Evolutionary conservation across 345 rosid genomes (phyloP).

Genomic region (Camelina neglecta): DNA sequence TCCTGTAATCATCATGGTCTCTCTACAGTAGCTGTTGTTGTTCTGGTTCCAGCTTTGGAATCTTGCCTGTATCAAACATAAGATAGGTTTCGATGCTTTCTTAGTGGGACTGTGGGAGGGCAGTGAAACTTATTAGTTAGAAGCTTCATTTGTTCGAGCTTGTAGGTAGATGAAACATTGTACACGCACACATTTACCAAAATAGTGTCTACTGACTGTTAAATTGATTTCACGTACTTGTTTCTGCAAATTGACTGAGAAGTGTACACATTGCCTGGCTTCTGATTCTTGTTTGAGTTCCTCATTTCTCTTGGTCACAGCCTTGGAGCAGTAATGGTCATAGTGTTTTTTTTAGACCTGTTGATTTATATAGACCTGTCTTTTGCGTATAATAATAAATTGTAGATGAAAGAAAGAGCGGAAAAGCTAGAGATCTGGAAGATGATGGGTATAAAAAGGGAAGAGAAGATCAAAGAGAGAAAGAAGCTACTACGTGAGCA

Average conservation of each 20-base stretch:
- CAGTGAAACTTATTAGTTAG: constrained; percentile 1
- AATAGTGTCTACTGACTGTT: background rate
- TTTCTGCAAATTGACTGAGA: constrained; percentile 1
- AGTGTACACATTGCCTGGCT: background rate
- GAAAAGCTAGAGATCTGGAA: constrained; percentile 87
- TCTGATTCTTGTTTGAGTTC: constrained; percentile 9
- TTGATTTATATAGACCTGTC: too few relatives aligned
- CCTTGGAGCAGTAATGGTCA: background rate
- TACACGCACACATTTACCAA: background rate
- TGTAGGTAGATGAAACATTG: constrained; percentile 9
- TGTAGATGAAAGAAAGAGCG: background rate
- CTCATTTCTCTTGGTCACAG: background rate
- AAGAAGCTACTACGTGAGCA: constrained; percentile 49
- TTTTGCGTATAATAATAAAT: too few relatives aligned
- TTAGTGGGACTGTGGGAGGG: background rate
- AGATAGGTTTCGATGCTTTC: constrained; percentile 4
- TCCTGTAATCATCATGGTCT: background rate
- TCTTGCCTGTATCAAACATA: background rate
- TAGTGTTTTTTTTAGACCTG: background rate
- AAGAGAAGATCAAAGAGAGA: constrained; percentile 55
- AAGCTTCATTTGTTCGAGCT: background rate
- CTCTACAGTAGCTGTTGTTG: background rate
- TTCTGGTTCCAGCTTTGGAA: background rate
- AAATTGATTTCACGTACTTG: background rate
- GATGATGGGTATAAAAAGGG: constrained; percentile 54